Base-by-base conservation (phyloP, 1,284 basidiomycete genomes). In the Mrakiaceae sp. region DNA sequence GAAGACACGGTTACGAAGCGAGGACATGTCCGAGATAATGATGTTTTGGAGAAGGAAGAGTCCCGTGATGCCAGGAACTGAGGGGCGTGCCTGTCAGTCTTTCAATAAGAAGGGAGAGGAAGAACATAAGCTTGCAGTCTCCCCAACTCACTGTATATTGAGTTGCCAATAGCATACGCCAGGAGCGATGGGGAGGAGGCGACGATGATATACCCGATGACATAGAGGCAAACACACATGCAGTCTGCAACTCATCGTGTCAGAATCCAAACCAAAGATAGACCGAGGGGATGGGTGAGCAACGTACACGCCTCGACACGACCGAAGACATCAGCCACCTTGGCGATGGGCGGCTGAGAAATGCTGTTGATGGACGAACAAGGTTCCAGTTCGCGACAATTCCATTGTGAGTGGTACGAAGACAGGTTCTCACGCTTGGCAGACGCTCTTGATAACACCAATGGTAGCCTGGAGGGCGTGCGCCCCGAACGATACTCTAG, bases 311-410 rank as follows among this genome's bases (percentile, higher is more conserved):
- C 70, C 43, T 74, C 69, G n/a, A 75, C 68, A 58, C 75, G 72
- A 43, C 75, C 75, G 40, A 70, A 71, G 51, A 70, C 67, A 58
- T 76, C 74, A 48, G 72, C 69, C 43, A 75, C 70, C 63, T 74
- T 75, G 46, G 75, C 75, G 66, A 77, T 74, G 8, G 74, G 75
- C 0, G 75, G 73, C 53, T 75, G 74, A 11, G 71, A 69, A 53
- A 74, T 72, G 7, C 73, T 72, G 61, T 71, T 27, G 27, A 27
- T 27, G 27, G 27, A 27, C 27, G 27, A 27, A 27, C 27, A 27
- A 27, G 27, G 27, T 27, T 27, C 27, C 27, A 27, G 27, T 27
- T 27, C 27, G 27, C 27, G 27, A 27, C 27, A 27, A 27, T 27
- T 27, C 27, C 1, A 27, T 27, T 27, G 27, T 27, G 27, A 27